Evolutionary conservation across 768 basidiomycete species (phyloP).

Genomic region (Lentinula guzmanii): DNA sequence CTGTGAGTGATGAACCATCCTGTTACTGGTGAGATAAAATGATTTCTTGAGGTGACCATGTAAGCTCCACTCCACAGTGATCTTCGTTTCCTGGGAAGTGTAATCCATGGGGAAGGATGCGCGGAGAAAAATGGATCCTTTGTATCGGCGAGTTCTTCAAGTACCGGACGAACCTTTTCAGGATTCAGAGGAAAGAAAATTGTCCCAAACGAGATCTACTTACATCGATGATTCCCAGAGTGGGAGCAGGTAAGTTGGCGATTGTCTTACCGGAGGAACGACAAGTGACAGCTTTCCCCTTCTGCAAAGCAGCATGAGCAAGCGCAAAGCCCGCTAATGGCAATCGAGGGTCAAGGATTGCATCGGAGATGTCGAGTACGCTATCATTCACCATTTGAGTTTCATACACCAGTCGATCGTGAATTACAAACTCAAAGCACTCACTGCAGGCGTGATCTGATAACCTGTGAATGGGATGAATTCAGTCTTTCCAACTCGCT

Average conservation of each 20-base stretch:
- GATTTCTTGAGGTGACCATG: background rate
- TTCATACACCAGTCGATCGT: background rate
- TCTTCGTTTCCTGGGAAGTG: background rate
- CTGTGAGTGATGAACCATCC: slow-evolving; percentile 3
- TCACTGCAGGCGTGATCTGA: background rate
- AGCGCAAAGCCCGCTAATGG: background rate
- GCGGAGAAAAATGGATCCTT: background rate
- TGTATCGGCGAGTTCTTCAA: background rate
- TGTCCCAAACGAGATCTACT: background rate
- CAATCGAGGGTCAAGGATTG: background rate
- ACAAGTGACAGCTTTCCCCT: background rate
- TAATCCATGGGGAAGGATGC: background rate
- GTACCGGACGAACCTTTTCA: background rate
- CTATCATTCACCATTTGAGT: background rate
- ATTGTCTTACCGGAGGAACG: background rate
- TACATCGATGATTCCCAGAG: no score
- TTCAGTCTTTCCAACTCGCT: background rate
- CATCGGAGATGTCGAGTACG: background rate
- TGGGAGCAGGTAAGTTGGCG: background rate
- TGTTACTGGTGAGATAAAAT: background rate
- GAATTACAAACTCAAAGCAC: background rate
- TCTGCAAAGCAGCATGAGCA: background rate
- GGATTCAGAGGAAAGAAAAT: background rate
- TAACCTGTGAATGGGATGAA: background rate
- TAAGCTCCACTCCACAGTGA: background rate